Evolutionary conservation across 345 rosid genomes (phyloP), one percentile per base, ranked within the genome.

Genomic region (Schrenkiella parvula): DNA sequence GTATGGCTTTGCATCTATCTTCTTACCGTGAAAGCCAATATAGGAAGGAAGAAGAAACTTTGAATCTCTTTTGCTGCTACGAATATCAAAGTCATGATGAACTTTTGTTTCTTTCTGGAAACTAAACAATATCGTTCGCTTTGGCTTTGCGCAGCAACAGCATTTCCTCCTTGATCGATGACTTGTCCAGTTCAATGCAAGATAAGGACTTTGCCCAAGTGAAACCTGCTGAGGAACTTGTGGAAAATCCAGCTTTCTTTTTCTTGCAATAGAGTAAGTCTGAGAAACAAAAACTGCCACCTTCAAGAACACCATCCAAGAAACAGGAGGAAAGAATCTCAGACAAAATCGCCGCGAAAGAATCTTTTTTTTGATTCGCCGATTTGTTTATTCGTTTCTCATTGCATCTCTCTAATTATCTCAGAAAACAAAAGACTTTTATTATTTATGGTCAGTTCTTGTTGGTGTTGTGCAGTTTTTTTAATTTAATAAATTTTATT

Each of bases 161-260:
- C 82, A 87, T 93, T 62, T 92, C 93, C 34, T 90, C 89, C 82
- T 87, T 93, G 13, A 84, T 87, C 3, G 96, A 93, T 28, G 97
- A 93, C 65, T 84, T 93, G 31, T 82, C 92, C 4, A 86, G 73
- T 80, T 72, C 96, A 38, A 72, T 93, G 71, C 89, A 87, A 85
- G 96, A 86, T 82, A 93, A 80, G 76, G 98, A 93, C 64, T 90
- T 90, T 66, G 73, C 79, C 34, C 90, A 82, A 37, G 92, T 93
- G 55, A 78, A 82, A 77, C 84, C 96, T 4, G 93, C 93, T 4
- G 92, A 87, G 80, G 90, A 86, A 61, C 93, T 93, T 63, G 26
- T 80, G 47, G 93, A 81, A 77, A 86, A 85, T 76, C 87, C 89
- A 28, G 90, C 92, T 84, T 90, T 93, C 71, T 70, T 82, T 67